Conservation (phyloP, 352 stramenopile species). For the Phytophthora nicotianae region DNA sequence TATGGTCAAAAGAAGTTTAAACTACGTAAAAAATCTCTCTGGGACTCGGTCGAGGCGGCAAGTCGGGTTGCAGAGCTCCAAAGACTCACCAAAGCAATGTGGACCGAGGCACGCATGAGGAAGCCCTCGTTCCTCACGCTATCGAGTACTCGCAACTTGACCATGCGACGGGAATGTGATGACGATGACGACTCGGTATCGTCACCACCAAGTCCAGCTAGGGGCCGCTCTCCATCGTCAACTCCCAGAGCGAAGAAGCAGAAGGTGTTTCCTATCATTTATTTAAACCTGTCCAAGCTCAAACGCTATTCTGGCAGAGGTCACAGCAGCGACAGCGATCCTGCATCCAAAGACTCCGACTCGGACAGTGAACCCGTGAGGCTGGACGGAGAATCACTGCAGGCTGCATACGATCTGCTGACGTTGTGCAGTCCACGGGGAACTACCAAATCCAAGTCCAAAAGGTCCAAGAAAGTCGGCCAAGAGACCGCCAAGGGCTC, state of each 20-base stretch:
- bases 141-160: conserved; percentile 60
- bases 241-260: conserved; percentile 53
- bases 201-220: conserved; percentile 30
- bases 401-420: conserved; percentile 72
- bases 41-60: conserved; percentile 55
- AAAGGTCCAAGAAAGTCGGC: conserved; percentile 1
- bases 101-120: conserved; percentile 55
- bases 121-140: conserved; percentile 65
- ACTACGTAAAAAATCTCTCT: conserved; percentile 59
- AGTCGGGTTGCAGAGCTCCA: conserved; percentile 54
- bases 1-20: conserved; percentile 84
- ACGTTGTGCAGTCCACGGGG: conserved; percentile 47
- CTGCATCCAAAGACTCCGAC: conserved; percentile 22
- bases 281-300: conserved; percentile 77
- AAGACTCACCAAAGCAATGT: conserved; percentile 56
- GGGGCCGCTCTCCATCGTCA: conserved; percentile 35
- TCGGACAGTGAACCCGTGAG: conserved; percentile 37
- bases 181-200: conserved; percentile 21
- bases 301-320: conserved; percentile 39
- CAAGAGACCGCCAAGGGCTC: neutral
- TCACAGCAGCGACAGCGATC: conserved; percentile 24
- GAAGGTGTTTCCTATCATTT: conserved; percentile 80
- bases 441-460: conserved; percentile 18
- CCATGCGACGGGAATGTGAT: conserved; percentile 7
- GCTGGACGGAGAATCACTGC: conserved; percentile 71